These are phyloP conservation scores for Sporisorium graminicola DNA, from an alignment of 1,284 basidiomycete species.

Conservation along the genomic window DNA sequence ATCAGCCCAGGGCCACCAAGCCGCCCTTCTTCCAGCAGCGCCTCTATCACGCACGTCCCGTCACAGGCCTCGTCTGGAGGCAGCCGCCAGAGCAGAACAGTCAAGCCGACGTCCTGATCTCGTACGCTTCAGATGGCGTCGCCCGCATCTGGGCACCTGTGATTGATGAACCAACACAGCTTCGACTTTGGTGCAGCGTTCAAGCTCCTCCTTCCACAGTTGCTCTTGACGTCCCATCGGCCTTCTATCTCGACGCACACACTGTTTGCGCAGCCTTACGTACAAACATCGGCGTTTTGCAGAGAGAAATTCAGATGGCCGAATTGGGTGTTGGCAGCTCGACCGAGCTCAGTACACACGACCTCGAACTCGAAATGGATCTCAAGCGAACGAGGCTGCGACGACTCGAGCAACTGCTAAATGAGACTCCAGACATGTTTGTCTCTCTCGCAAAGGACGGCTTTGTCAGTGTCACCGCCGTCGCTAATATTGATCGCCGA, in stretches of 20 bases:
- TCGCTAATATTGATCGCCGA: slow-evolving; percentile 57
- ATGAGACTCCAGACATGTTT: slow-evolving; percentile 60
- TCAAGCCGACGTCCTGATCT: slow-evolving; percentile 52
- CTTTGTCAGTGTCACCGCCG: slow-evolving; percentile 41
- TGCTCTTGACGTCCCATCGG: background rate
- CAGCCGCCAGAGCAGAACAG: slow-evolving; percentile 41
- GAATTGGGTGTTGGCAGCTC: slow-evolving; percentile 41
- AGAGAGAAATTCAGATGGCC: slow-evolving; percentile 56
- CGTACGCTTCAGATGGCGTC: slow-evolving; percentile 47
- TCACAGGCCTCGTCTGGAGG: slow-evolving; percentile 31
- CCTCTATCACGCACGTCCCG: slow-evolving; percentile 43
- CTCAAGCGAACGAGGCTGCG: slow-evolving; percentile 43
- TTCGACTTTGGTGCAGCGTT: slow-evolving; percentile 55
- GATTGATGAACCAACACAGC: slow-evolving; percentile 56
- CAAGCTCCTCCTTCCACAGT: slow-evolving; percentile 7
- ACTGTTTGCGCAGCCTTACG: slow-evolving; percentile 37
- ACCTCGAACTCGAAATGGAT: slow-evolving; percentile 41
- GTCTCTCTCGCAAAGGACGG: slow-evolving; percentile 34
- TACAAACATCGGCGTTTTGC: slow-evolving; percentile 40
- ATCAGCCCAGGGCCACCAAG: slow-evolving; percentile 29
- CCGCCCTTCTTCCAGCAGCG: slow-evolving; percentile 32
- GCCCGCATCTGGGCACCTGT: slow-evolving; percentile 57
- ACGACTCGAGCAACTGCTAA: slow-evolving; percentile 52
- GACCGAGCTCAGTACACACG: slow-evolving; percentile 15
- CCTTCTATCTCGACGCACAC: slow-evolving; percentile 50